phyloP scores from a whole-genome alignment of 495 filamentous ascomycete genomes.

The Penicillium subrubescens region DNA sequence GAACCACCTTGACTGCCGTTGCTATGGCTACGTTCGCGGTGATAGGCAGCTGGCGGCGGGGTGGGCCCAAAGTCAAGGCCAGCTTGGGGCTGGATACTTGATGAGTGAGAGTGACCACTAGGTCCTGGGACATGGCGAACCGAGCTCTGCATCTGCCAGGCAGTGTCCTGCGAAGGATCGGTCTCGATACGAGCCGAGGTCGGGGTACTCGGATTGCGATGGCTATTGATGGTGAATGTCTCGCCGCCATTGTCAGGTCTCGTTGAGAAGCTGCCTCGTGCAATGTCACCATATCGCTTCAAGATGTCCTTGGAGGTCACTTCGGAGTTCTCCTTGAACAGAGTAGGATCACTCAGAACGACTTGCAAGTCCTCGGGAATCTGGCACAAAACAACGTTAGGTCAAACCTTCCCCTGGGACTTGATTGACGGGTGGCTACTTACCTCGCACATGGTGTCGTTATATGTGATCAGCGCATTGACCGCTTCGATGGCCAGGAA shows the following conservation, averaged over 20 bases:
- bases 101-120: conserved; percentile 40
- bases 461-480: conserved; percentile 83
- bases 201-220: conserved; percentile 39
- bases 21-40: conserved; percentile 46
- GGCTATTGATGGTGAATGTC: conserved; percentile 47
- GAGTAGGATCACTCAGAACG: conserved; percentile 76
- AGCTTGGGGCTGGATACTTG: conserved; percentile 31
- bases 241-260: conserved; percentile 61
- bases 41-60: conserved; percentile 25
- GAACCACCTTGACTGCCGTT: conserved; percentile 41
- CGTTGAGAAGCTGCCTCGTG: conserved; percentile 56
- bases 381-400: conserved; percentile 46
- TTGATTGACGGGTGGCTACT: conserved; percentile 33
- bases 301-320: conserved; percentile 97
- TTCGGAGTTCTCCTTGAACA: conserved; percentile 80
- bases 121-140: conserved; percentile 76
- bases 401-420: background rate
- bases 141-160: conserved; percentile 80
- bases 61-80: conserved; percentile 34
- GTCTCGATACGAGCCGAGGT: conserved; percentile 69
- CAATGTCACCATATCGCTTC: conserved; percentile 80
- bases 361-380: conserved; percentile 90
- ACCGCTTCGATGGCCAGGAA: conserved; percentile 93
- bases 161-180: conserved; percentile 68
- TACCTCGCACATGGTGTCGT: conserved; percentile 96